These are phyloP conservation scores for Collybia mongolica DNA, from an alignment of 768 basidiomycete species.

Conservation along the genomic window DNA sequence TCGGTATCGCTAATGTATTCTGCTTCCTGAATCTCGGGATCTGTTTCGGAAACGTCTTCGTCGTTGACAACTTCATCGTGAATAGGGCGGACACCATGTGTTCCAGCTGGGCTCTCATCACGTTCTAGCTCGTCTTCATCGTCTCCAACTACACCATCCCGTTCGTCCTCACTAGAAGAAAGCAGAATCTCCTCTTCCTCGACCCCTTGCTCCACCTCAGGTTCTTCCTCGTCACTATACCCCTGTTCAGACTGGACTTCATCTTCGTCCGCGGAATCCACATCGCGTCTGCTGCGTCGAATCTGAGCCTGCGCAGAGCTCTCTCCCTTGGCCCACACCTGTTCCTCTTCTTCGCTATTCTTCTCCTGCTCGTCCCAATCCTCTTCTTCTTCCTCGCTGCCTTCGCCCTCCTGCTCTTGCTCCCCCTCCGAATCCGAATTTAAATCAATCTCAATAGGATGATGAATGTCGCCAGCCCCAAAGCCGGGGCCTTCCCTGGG, in stretches of 20 bases:
- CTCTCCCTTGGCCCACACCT: slow-evolving; percentile 20
- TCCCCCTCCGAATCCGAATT: too few species aligned
- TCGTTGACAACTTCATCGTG: neutral
- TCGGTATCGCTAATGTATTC: slow-evolving; percentile 4
- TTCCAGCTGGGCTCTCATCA: slow-evolving; percentile 13
- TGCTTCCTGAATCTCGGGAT: slow-evolving; percentile 3
- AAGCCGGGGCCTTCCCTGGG: slow-evolving; percentile 60
- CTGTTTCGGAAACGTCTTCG: neutral
- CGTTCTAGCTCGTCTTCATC: slow-evolving; percentile 14
- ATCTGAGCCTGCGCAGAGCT: slow-evolving; percentile 24
- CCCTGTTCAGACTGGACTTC: slow-evolving; percentile 14
- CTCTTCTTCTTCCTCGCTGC: slow-evolving; percentile 18
- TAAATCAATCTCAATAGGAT: slow-evolving; percentile 47
- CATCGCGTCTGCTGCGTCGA: slow-evolving; percentile 12
- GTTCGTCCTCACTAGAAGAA: slow-evolving; percentile 14
- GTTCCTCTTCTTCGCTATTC: slow-evolving; percentile 21
- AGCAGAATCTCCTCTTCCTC: slow-evolving; percentile 1
- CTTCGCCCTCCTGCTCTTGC: slow-evolving; percentile 25
- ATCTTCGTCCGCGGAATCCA: slow-evolving; percentile 14
- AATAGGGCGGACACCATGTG: slow-evolving; percentile 1
- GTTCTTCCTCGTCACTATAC: slow-evolving; percentile 19
- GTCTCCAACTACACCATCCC: slow-evolving; percentile 5
- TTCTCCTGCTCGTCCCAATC: slow-evolving; percentile 12
- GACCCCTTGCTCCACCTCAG: slow-evolving; percentile 7
- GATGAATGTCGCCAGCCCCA: slow-evolving; percentile 30